Base-by-base conservation (phyloP, 2,329 filamentous ascomycete species). In the Aureobasidium sp. region DNA sequence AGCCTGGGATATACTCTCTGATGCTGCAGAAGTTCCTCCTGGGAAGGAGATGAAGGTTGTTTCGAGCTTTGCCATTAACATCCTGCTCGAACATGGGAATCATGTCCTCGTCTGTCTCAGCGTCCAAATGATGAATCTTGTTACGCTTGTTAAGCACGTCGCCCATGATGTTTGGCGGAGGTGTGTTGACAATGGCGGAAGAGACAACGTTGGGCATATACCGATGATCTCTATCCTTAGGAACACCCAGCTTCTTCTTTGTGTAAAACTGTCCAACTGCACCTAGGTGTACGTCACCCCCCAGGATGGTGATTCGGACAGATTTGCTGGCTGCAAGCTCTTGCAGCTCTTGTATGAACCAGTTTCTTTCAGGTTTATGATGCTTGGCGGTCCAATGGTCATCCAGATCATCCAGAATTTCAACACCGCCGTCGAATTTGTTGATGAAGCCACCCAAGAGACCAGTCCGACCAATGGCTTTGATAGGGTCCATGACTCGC, bases 371-470 rank as follows among this genome's bases (percentile, higher is more conserved):
- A 30, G 85, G 81, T 72, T 97, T 99, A 77, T 97, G 92, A 70
- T 91, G 90, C 71, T 91, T 96, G 41, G 93, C 90, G 0, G 93
- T 97, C 94, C 94, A 99, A 72, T 99, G 93, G 73, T 97, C 94
- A 71, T 97, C 93, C 10, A 96, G 77, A 68, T 96, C 91, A 71
- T 96, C 92, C 32, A 96, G 79, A 14, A 97, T 89, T 74, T 97
- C 94, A 6, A 94, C 89, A 21, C 91, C 91, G 27, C 91, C 91
- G 69, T 97, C 92, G 67, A 96, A 92, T 67, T 89, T 89, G 76
- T 96, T 96, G 42, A 96, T 79, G 47, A 95, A 85, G 13, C 82
- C 81, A 63, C 91, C 90, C 57, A 97, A 81, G 66, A 95, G 75
- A 1, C 93, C 92, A 39, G 88, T 83, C 69, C 90, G 88, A 42